A percentile compares a stretch with the other conserved stretches of the same genome.
Evolutionary conservation across 2,329 filamentous ascomycete genomes (phyloP).

Genomic region (Aureobasidium musti): DNA sequence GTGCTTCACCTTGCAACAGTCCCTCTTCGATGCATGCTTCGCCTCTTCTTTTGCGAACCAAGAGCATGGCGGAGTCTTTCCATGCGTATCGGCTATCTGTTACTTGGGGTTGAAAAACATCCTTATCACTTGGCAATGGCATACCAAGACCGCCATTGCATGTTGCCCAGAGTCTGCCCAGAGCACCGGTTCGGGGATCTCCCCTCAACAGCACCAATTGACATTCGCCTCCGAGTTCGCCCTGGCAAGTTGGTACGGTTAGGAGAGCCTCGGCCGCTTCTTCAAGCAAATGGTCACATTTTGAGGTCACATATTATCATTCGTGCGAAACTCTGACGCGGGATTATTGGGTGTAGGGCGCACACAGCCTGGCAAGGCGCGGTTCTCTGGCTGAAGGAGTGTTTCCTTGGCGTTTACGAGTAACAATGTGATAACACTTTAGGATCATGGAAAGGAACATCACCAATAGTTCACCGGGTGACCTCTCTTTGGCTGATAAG

Average conservation of each 20-base stretch:
- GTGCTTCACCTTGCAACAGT: neutral
- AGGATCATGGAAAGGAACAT: conserved; percentile 8
- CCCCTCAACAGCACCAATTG: conserved; percentile 1
- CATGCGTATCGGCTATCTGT: neutral
- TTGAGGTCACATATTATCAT: neutral
- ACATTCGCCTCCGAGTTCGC: conserved; percentile 8
- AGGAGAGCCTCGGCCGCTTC: neutral
- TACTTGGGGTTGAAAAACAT: neutral
- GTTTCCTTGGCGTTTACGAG: conserved; percentile 17
- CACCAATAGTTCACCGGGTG: conserved; percentile 13
- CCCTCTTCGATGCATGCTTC: neutral
- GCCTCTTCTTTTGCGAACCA: neutral
- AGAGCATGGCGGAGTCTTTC: neutral
- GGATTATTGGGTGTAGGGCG: neutral
- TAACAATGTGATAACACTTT: conserved; percentile 1
- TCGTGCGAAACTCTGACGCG: neutral
- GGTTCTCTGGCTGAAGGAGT: neutral
- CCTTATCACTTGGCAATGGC: conserved; percentile 5
- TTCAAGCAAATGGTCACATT: conserved; percentile 1
- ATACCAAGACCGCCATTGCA: conserved; percentile 11
- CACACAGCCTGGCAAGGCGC: neutral
- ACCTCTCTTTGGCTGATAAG: conserved; percentile 13
- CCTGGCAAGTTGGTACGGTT: neutral
- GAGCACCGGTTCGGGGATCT: neutral
- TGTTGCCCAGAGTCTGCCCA: neutral